Base-by-base conservation (phyloP, 805 yeast species). In the Saccharomyces cerevisiae region DNA sequence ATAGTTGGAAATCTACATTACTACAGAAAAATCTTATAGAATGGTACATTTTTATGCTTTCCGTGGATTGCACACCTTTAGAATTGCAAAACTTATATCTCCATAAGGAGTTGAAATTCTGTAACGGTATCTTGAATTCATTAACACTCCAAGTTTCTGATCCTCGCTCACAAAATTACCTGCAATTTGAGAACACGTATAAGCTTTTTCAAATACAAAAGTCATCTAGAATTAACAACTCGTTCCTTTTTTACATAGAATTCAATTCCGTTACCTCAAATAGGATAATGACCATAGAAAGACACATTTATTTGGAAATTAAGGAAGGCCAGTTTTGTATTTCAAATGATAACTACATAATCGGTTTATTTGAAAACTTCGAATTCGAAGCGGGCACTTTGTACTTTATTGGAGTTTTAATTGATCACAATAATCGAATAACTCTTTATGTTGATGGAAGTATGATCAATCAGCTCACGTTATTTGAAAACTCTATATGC, bases 181-280 rank as follows among this genome's bases (percentile, higher is more conserved):
- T 73, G 48, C 65, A 59, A 24, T 64, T 73, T 48, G 67, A 67
- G 17, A 66, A 70, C 48, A 53, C 68, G 4, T 64, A 67, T 22
- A 47, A 66, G 3, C 46, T 57, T 10, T 55, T 66, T 5, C 53
- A 57, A 0, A 24, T 56, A 3, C 17, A 51, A 0, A 21, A 54
- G 1, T 22, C 30, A 22, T 10, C 27, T 24, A 48, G 32, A 46
- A 43, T 28, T 17, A 57, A 59, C 10, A 57, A 65, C 24, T 61
- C 75, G 0, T 43, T 65, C 1, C 71, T 67, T 29, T 52, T 63
- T 13, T 68, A 68, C 66, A 31, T 72, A 1, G 66, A 63, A 30
- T 56, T 72, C 24, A 66, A 66, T 51, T 60, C 63, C 43, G 53
- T 59, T 2, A 55, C 57, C 1, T 70, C 72, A 5, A 65, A 66